Conservation (phyloP, 2,329 filamentous ascomycete genomes). For the Westerdykella aurantiaca region DNA sequence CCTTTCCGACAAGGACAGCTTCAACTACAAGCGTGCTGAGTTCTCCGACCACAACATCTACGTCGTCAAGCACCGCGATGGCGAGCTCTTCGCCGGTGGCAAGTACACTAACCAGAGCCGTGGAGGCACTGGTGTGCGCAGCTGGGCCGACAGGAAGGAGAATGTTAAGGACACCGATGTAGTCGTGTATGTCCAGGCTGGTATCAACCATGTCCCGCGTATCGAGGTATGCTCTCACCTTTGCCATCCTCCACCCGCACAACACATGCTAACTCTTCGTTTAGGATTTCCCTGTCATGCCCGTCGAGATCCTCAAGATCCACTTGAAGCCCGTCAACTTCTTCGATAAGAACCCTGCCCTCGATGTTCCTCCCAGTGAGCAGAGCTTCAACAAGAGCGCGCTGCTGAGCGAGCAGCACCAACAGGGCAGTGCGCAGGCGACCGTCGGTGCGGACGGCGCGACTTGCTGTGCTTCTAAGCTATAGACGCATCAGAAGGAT, state of each 20-base stretch:
- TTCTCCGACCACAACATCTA: conserved; percentile 56
- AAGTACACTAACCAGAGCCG: conserved; percentile 57
- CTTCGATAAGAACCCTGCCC: conserved; percentile 53
- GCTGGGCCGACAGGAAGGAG: conserved; percentile 49
- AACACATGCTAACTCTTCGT: conserved; percentile 1
- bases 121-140: conserved; percentile 44
- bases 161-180: conserved; percentile 52
- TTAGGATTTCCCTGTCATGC: conserved; percentile 54
- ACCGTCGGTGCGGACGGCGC: conserved; percentile 32
- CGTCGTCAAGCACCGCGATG: conserved; percentile 53
- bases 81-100: conserved; percentile 56
- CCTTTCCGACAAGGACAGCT: conserved; percentile 48
- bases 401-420: conserved; percentile 34
- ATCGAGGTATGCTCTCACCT: conserved; percentile 37
- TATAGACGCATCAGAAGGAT: conserved; percentile 4
- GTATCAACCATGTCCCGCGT: conserved; percentile 52
- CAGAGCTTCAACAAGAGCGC: conserved; percentile 44
- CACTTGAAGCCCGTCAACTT: conserved; percentile 55
- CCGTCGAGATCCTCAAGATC: conserved; percentile 53
- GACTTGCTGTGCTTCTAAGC: conserved; percentile 36
- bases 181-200: conserved; percentile 54
- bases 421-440: conserved; percentile 33
- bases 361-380: conserved; percentile 52
- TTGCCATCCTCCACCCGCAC: background rate
- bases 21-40: conserved; percentile 53